phyloP scores from a whole-genome alignment of 1,284 basidiomycete genomes.

The Ganoderma boninense region DNA sequence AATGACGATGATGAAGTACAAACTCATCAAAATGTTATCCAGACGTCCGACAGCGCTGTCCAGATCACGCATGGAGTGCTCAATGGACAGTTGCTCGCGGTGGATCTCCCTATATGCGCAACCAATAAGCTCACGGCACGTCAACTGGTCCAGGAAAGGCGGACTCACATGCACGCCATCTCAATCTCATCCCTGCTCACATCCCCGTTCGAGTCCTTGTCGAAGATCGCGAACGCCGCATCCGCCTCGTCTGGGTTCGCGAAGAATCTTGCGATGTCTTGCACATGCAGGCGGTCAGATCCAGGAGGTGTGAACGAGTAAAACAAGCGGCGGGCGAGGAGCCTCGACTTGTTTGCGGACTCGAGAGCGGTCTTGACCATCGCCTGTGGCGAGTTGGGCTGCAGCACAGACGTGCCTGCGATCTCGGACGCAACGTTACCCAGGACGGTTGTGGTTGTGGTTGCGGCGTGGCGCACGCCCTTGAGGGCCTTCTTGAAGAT shows the following conservation, averaged over 20 bases:
- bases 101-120: slow-evolving; percentile 70
- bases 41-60: slow-evolving; percentile 88
- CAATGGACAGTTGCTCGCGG: slow-evolving; percentile 85
- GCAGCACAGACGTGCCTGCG: slow-evolving; percentile 80
- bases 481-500: slow-evolving; percentile 79
- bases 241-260: slow-evolving; percentile 71
- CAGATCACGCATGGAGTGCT: slow-evolving; percentile 90
- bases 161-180: slow-evolving; percentile 71
- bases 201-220: slow-evolving; percentile 87
- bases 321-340: slow-evolving; percentile 86
- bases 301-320: slow-evolving; percentile 84
- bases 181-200: slow-evolving; percentile 80
- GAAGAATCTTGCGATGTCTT: slow-evolving; percentile 83
- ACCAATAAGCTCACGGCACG: not conserved
- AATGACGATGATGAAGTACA: slow-evolving; percentile 72
- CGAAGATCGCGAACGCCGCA: slow-evolving; percentile 78
- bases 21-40: slow-evolving; percentile 77
- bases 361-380: slow-evolving; percentile 84
- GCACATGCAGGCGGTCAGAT: slow-evolving; percentile 65
- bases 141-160: not conserved
- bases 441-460: slow-evolving; percentile 84
- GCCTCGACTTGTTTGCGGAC: slow-evolving; percentile 84
- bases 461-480: slow-evolving; percentile 76
- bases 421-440: slow-evolving; percentile 82
- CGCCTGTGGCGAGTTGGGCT: slow-evolving; percentile 88